A percentile compares a stretch with the other conserved stretches of the same genome.
Evolutionary conservation across 2,329 filamentous ascomycete species (phyloP).

Genomic region (Ophiocordyceps camponoti-saundersi): DNA sequence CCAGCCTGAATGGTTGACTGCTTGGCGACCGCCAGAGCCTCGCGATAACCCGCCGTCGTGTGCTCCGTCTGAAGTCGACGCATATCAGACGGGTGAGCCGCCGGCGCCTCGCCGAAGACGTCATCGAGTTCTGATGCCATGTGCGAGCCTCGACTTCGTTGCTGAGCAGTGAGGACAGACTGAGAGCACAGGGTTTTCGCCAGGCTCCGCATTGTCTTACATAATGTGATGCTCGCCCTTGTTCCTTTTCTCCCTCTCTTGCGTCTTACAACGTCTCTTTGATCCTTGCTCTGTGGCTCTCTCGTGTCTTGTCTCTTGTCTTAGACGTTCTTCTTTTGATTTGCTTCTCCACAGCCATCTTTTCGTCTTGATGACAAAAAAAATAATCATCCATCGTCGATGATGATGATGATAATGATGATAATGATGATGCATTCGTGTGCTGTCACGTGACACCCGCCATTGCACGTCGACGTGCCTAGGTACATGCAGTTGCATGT

Average conservation of each 20-base stretch:
- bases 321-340: too few relatives aligned
- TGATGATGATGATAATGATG: too few relatives aligned
- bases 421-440: too few relatives aligned
- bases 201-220: not conserved
- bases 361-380: too few relatives aligned
- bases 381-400: too few relatives aligned
- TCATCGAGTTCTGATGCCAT: conserved; percentile 12
- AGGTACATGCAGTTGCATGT: not conserved
- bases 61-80: conserved; percentile 60
- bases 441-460: too few relatives aligned
- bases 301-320: too few relatives aligned
- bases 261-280: too few relatives aligned
- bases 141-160: not conserved
- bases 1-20: conserved; percentile 61
- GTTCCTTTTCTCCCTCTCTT: too few relatives aligned
- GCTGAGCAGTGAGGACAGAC: not conserved
- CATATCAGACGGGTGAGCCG: conserved; percentile 44
- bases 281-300: too few relatives aligned
- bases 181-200: not conserved
- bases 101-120: conserved; percentile 15
- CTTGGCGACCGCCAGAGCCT: conserved; percentile 68
- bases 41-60: conserved; percentile 75
- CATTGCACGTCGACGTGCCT: not conserved
- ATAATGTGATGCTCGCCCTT: not conserved
- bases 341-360: too few relatives aligned